phyloP scores from a whole-genome alignment of 179 eudicot species.

The Beta lomatogona region DNA sequence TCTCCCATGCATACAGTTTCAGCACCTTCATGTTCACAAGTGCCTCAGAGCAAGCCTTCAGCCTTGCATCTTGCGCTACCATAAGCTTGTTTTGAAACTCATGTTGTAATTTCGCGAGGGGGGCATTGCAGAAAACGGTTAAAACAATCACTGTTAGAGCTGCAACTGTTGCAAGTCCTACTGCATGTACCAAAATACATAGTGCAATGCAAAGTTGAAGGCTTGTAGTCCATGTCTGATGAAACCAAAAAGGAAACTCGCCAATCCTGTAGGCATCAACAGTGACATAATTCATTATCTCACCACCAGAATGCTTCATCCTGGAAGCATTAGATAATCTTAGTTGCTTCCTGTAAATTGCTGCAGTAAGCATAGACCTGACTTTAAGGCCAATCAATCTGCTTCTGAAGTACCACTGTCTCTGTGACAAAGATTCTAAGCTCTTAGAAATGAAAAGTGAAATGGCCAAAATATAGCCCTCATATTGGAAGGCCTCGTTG shows the following conservation, averaged over 20 bases:
- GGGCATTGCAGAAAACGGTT: conserved; percentile 31
- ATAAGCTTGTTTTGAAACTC: conserved; percentile 61
- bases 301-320: conserved; percentile 11
- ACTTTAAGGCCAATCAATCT: conserved; percentile 21
- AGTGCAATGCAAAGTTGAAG: conserved; percentile 19
- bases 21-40: conserved; percentile 72
- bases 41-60: conserved; percentile 64
- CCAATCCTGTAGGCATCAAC: conserved; percentile 20
- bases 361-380: conserved; percentile 11
- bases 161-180: conserved; percentile 13
- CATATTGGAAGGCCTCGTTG: conserved; percentile 12
- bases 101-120: conserved; percentile 62
- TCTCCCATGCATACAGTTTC: conserved; percentile 82
- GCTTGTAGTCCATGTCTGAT: conserved; percentile 12
- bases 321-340: background rate
- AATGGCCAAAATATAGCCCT: conserved; percentile 7
- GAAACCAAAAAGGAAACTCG: conserved; percentile 8
- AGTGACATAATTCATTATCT: conserved; percentile 18
- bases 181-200: background rate
- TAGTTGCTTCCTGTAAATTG: conserved; percentile 17
- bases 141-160: background rate
- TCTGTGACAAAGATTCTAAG: conserved; percentile 1
- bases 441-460: background rate
- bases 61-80: conserved; percentile 69
- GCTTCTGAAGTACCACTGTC: conserved; percentile 12